A percentile compares a stretch with the other conserved stretches of the same genome.
Evolutionary conservation across 2,329 filamentous ascomycete species (phyloP).

Genomic region (Domatiomyces globalis): DNA sequence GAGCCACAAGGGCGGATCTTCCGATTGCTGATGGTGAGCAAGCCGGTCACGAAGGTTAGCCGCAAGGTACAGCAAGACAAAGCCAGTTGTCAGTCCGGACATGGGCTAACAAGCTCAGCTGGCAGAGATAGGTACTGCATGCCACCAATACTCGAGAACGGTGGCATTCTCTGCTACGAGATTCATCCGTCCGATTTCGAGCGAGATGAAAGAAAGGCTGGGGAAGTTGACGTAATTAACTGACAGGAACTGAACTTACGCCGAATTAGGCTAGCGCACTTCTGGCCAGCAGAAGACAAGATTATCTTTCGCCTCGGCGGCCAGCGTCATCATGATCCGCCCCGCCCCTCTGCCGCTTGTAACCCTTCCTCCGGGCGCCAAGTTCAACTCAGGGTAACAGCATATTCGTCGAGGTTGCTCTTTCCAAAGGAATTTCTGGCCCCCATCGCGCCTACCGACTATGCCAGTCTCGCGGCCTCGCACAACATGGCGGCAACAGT

Average conservation of each 20-base stretch:
- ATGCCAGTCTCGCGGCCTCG: background rate
- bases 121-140: background rate
- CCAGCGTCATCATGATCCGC: background rate
- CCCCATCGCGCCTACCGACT: background rate
- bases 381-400: background rate
- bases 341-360: background rate
- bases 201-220: background rate
- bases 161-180: no score
- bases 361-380: background rate
- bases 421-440: background rate
- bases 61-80: background rate
- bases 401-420: background rate
- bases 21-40: background rate
- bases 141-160: background rate
- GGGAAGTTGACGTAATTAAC: background rate
- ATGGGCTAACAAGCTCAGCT: background rate
- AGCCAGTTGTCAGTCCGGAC: no score
- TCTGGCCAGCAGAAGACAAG: no score
- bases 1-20: background rate
- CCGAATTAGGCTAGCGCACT: background rate
- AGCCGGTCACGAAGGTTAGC: no score
- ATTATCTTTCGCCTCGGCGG: no score
- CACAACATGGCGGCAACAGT: conserved; percentile 9
- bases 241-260: background rate
- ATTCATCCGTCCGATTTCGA: no score